phyloP scores from a whole-genome alignment of 2,329 filamentous ascomycete species.

The Aspergillus arachidicola region DNA sequence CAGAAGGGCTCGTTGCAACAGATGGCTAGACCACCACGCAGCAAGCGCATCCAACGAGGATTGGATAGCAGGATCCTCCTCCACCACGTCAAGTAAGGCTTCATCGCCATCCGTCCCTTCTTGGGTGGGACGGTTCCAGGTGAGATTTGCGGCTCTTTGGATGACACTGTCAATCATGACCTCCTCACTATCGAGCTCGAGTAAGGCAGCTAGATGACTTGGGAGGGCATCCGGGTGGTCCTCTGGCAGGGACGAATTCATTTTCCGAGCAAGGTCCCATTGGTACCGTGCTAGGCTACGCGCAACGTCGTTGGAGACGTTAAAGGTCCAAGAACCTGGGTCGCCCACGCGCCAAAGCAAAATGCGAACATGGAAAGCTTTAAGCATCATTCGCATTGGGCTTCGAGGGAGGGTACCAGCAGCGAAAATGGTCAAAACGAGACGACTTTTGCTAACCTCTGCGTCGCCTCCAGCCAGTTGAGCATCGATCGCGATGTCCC shows the following conservation, averaged over 20 bases:
- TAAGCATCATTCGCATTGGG: conserved; percentile 82
- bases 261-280: conserved; percentile 78
- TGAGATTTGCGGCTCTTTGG: conserved; percentile 84
- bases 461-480: conserved; percentile 88
- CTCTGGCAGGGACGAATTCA: conserved; percentile 52
- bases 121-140: conserved; percentile 79
- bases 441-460: conserved; percentile 83
- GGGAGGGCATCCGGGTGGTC: conserved; percentile 69
- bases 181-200: conserved; percentile 79
- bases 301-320: conserved; percentile 68
- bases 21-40: conserved; percentile 82
- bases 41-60: conserved; percentile 88
- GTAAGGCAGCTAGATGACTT: conserved; percentile 72
- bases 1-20: conserved; percentile 70
- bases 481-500: conserved; percentile 90
- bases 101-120: conserved; percentile 65
- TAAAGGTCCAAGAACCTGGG: conserved; percentile 65
- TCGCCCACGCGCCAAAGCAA: conserved; percentile 78
- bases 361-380: conserved; percentile 87
- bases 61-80: conserved; percentile 80
- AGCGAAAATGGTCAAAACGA: conserved; percentile 83
- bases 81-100: conserved; percentile 77
- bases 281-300: conserved; percentile 72
- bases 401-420: conserved; percentile 85
- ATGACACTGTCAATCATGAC: conserved; percentile 77